These are phyloP conservation scores for Kodamaea ohmeri DNA, from an alignment of 1,139 yeast species.

Conservation along the genomic window DNA sequence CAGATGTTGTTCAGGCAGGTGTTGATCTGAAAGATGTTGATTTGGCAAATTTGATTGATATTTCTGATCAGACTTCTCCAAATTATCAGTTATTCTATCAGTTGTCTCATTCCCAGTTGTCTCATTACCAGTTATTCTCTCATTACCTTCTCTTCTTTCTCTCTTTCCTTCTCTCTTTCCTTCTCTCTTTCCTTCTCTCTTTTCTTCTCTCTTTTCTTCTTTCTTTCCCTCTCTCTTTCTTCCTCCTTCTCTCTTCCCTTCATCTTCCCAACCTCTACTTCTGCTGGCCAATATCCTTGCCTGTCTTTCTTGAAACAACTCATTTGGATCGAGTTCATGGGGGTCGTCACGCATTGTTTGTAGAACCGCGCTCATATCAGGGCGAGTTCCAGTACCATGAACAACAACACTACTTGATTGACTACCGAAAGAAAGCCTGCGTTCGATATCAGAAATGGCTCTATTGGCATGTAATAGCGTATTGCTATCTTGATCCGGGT, in stretches of 20 bases:
- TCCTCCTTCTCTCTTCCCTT: neutral
- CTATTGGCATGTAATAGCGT: constrained; percentile 26
- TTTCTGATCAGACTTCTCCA: too few relatives aligned
- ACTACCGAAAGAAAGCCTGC: constrained; percentile 30
- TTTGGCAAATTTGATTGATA: too few relatives aligned
- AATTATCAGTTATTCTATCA: too few relatives aligned
- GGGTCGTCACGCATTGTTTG: constrained; percentile 26
- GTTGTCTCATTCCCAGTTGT: too few relatives aligned
- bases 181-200: too few relatives aligned
- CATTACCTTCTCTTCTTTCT: too few relatives aligned
- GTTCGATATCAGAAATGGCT: constrained; percentile 30
- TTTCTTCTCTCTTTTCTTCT: too few relatives aligned
- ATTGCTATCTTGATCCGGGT: neutral
- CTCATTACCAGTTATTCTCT: too few relatives aligned
- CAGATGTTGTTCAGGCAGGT: too few relatives aligned
- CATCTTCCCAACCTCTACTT: constrained; percentile 15
- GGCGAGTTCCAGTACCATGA: constrained; percentile 18
- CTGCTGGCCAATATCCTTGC: constrained; percentile 25
- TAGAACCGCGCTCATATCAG: constrained; percentile 26
- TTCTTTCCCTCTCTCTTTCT: neutral
- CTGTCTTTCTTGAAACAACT: constrained; percentile 38
- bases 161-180: too few relatives aligned
- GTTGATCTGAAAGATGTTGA: too few relatives aligned
- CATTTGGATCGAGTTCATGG: constrained; percentile 33
- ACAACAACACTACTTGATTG: constrained; percentile 31